Conservation (phyloP, 495 filamentous ascomycete species). For the Penicillium simplicissimum region DNA sequence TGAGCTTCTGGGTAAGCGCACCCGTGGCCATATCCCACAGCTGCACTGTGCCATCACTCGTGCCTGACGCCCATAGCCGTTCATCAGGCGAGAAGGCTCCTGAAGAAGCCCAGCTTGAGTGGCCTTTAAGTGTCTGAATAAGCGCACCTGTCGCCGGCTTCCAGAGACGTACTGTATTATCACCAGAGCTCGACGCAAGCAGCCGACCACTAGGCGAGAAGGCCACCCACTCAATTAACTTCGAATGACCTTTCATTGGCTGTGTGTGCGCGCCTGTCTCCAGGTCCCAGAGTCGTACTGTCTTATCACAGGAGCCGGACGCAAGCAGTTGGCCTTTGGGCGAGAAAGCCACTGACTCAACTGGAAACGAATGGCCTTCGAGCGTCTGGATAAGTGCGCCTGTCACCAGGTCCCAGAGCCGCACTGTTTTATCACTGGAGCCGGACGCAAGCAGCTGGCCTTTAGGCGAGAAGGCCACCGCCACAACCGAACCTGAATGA, state of each 20-base stretch:
- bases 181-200: no score
- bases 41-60: background rate
- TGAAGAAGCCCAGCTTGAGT: no score
- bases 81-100: no score
- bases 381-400: background rate
- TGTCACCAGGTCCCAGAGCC: constrained; percentile 29
- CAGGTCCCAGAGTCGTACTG: background rate
- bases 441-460: constrained; percentile 18
- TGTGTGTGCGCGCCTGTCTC: background rate
- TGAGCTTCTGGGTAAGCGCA: background rate
- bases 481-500: constrained; percentile 16
- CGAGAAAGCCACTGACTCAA: background rate
- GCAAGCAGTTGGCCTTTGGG: background rate
- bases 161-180: no score
- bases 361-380: background rate
- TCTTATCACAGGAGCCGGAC: background rate
- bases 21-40: constrained; percentile 14
- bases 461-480: constrained; percentile 26
- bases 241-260: background rate
- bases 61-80: no score
- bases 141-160: no score
- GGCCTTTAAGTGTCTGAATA: no score
- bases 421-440: constrained; percentile 21
- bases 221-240: background rate
- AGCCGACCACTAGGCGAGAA: background rate